phyloP scores from a whole-genome alignment of 805 yeast genomes.

The Yamadazyma paraphyllophila region DNA sequence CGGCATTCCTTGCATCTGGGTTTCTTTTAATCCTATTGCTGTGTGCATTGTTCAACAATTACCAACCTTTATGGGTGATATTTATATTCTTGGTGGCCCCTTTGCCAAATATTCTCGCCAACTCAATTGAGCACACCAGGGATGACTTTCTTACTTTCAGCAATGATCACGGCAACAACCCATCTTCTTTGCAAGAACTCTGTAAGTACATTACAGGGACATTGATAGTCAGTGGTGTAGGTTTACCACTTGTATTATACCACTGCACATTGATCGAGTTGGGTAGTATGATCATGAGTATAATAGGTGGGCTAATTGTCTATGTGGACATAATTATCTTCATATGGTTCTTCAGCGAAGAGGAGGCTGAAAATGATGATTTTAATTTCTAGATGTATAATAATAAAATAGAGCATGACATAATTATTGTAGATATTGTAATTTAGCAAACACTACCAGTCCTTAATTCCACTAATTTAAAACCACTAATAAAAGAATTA shows the following conservation, averaged over 20 bases:
- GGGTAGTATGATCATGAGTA: constrained; percentile 44
- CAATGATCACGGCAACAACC: constrained; percentile 37
- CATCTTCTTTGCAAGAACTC: constrained; percentile 37
- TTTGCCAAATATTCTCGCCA: constrained; percentile 41
- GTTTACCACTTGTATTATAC: constrained; percentile 41
- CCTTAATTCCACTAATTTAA: constrained; percentile 24
- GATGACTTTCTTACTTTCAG: constrained; percentile 46
- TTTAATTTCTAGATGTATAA: constrained; percentile 32
- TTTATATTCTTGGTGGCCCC: constrained; percentile 44
- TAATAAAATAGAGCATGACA: neutral
- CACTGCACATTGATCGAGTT: constrained; percentile 35
- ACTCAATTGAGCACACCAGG: constrained; percentile 34
- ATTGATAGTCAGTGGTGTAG: constrained; percentile 42
- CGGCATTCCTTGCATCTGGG: constrained; percentile 46
- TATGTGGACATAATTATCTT: constrained; percentile 43
- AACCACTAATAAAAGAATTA: constrained; percentile 40
- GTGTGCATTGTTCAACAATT: constrained; percentile 45
- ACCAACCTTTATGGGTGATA: constrained; percentile 43
- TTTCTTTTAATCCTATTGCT: constrained; percentile 42
- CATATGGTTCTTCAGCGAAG: constrained; percentile 46
- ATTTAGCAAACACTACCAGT: neutral
- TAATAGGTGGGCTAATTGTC: constrained; percentile 44
- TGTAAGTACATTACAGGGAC: constrained; percentile 40
- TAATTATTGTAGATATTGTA: neutral
- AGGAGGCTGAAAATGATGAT: constrained; percentile 45